phyloP scores from a whole-genome alignment of 352 stramenopile genomes.

The Globisporangium takayamanum region DNA sequence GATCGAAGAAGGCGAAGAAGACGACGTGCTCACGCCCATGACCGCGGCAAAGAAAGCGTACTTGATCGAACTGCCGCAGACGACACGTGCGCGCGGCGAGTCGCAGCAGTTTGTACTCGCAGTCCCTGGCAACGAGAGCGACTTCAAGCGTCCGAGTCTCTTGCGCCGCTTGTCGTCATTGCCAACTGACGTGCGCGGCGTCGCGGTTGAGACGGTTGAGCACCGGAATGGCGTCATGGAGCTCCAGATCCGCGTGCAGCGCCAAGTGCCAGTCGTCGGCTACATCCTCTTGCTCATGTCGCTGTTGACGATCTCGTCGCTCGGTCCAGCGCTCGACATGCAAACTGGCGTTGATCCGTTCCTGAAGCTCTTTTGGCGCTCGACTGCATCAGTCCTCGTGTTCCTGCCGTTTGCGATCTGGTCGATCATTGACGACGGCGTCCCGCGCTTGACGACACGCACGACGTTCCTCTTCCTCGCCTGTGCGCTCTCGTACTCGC shows the following conservation, averaged over 20 bases:
- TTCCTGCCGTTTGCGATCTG: slow-evolving; percentile 42
- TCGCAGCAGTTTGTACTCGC: slow-evolving; percentile 63
- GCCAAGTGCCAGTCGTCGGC: slow-evolving; percentile 57
- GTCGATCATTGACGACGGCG: slow-evolving; percentile 29
- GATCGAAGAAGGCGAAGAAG: slow-evolving; percentile 15
- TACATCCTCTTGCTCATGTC: slow-evolving; percentile 60
- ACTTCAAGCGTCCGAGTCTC: slow-evolving; percentile 13
- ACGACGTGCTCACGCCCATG: slow-evolving; percentile 16
- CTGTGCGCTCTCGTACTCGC: slow-evolving; percentile 50
- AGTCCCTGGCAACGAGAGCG: slow-evolving; percentile 42
- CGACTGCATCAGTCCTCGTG: slow-evolving; percentile 55
- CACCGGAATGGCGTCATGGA: slow-evolving; percentile 60
- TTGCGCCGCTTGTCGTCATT: slow-evolving; percentile 29
- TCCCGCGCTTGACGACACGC: slow-evolving; percentile 24
- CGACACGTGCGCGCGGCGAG: slow-evolving; percentile 25
- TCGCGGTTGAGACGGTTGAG: slow-evolving; percentile 61
- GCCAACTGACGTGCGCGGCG: slow-evolving; percentile 64
- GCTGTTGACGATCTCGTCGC: slow-evolving; percentile 69
- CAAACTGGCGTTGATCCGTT: slow-evolving; percentile 45
- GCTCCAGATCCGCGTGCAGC: slow-evolving; percentile 64
- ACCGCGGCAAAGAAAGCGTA: slow-evolving; percentile 33
- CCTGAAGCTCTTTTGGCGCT: slow-evolving; percentile 86
- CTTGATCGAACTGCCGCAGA: slow-evolving; percentile 69
- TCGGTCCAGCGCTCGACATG: slow-evolving; percentile 72
- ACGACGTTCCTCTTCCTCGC: slow-evolving; percentile 41